Evolutionary conservation across 148 eudicot genomes (phyloP).

Genomic region (Vaccinium macrocarpon): DNA sequence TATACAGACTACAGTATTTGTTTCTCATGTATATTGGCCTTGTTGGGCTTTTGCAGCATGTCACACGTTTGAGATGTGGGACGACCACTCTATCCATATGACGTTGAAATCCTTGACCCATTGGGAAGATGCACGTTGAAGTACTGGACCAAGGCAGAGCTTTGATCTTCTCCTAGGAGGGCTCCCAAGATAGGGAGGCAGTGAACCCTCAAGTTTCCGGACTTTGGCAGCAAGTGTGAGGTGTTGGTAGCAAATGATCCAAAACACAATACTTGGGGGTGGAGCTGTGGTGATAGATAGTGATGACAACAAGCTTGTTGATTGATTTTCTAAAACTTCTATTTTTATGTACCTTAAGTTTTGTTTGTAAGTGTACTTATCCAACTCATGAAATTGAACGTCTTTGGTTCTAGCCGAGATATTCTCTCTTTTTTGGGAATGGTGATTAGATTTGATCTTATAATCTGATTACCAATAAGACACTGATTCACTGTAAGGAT

Average conservation of each 20-base stretch:
- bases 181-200: conserved; percentile 10
- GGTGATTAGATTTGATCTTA: background rate
- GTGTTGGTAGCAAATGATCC: conserved; percentile 52
- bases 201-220: conserved; percentile 21
- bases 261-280: conserved; percentile 29
- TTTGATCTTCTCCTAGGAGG: conserved; percentile 20
- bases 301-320: conserved; percentile 28
- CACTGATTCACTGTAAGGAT: background rate
- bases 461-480: background rate
- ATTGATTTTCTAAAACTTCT: background rate
- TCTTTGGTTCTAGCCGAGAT: background rate
- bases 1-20: background rate
- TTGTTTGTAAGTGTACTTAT: background rate
- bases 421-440: background rate
- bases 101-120: conserved; percentile 35
- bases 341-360: background rate
- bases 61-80: conserved; percentile 57
- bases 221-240: conserved; percentile 26
- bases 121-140: conserved; percentile 42
- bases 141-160: conserved; percentile 36
- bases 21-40: background rate
- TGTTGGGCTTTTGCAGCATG: conserved; percentile 34
- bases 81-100: conserved; percentile 48
- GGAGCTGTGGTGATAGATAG: conserved; percentile 19
- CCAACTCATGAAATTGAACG: background rate